Conservation (phyloP, 352 stramenopile species). For the Pythium folliculosum region DNA sequence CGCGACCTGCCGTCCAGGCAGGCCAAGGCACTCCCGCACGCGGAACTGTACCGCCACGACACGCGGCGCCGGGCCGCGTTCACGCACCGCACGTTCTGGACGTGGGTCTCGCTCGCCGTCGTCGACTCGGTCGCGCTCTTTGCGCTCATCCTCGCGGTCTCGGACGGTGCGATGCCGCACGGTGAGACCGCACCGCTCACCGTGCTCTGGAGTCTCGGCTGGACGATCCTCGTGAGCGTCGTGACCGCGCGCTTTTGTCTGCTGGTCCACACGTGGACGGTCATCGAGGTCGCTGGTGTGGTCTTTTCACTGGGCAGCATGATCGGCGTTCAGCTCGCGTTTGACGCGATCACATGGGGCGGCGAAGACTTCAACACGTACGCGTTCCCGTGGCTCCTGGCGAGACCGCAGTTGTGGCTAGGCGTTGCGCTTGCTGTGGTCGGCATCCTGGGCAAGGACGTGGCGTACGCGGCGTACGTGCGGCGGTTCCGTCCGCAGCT, state of each 20-base stretch:
- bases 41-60: slow-evolving; percentile 60
- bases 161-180: slow-evolving; percentile 51
- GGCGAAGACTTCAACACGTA: slow-evolving; percentile 60
- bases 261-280: slow-evolving; percentile 75
- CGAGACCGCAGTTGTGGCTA: slow-evolving; percentile 58
- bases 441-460: slow-evolving; percentile 62
- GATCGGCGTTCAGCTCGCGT: slow-evolving; percentile 58
- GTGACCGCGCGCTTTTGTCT: slow-evolving; percentile 77
- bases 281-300: slow-evolving; percentile 57
- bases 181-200: slow-evolving; percentile 55
- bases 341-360: slow-evolving; percentile 63
- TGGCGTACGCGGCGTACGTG: slow-evolving; percentile 53
- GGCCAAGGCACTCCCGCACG: slow-evolving; percentile 42
- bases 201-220: slow-evolving; percentile 60
- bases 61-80: slow-evolving; percentile 56
- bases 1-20: slow-evolving; percentile 63
- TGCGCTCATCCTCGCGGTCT: slow-evolving; percentile 46
- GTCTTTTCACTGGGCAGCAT: slow-evolving; percentile 45
- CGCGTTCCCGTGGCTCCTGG: slow-evolving; percentile 75
- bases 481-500: slow-evolving; percentile 67
- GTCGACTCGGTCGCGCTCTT: slow-evolving; percentile 75
- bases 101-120: slow-evolving; percentile 71
- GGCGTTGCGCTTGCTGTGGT: slow-evolving; percentile 65
- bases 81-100: slow-evolving; percentile 79
- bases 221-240: slow-evolving; percentile 72